A percentile compares a stretch with the other conserved stretches of the same genome.
Evolutionary conservation across 2,329 filamentous ascomycete species (phyloP).

Genomic region (Botrytis tulipae): DNA sequence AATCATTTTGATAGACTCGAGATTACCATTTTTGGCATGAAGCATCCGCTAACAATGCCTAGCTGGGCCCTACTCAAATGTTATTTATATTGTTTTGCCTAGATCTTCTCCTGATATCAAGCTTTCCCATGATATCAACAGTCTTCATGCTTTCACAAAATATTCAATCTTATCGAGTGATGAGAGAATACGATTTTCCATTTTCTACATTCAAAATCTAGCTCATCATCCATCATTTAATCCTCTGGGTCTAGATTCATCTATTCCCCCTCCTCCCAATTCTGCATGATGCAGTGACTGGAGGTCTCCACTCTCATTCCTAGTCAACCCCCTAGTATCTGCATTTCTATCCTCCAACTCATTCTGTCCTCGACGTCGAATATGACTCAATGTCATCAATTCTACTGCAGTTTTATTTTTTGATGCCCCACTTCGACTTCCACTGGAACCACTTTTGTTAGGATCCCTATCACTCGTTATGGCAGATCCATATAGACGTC

Average conservation of each 20-base stretch:
- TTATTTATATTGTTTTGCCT: background rate
- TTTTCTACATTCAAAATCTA: background rate
- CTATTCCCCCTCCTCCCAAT: background rate
- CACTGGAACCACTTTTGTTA: background rate
- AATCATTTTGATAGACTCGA: background rate
- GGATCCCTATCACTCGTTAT: slow-evolving; percentile 1
- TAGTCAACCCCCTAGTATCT: slow-evolving; percentile 15
- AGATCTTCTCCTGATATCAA: background rate
- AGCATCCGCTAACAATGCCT: background rate
- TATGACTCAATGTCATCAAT: slow-evolving; percentile 5
- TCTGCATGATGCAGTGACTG: background rate
- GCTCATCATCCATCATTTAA: background rate
- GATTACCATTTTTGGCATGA: background rate
- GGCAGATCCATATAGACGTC: slow-evolving; percentile 13
- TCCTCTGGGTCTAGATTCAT: background rate
- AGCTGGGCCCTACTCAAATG: background rate
- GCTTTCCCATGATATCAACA: background rate
- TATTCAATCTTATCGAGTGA: background rate
- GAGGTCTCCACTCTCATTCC: slow-evolving; percentile 5
- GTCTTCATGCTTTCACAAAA: background rate
- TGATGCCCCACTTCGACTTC: slow-evolving; percentile 1
- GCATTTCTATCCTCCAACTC: slow-evolving; percentile 8
- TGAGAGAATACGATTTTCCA: background rate
- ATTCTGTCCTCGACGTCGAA: background rate
- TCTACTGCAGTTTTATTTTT: slow-evolving; percentile 5